Percentiles rank a stretch among this genome's conserved stretches.
Conservation (phyloP, 202 grass and related monocot species). For the Miscanthus sacchariflorus region DNA sequence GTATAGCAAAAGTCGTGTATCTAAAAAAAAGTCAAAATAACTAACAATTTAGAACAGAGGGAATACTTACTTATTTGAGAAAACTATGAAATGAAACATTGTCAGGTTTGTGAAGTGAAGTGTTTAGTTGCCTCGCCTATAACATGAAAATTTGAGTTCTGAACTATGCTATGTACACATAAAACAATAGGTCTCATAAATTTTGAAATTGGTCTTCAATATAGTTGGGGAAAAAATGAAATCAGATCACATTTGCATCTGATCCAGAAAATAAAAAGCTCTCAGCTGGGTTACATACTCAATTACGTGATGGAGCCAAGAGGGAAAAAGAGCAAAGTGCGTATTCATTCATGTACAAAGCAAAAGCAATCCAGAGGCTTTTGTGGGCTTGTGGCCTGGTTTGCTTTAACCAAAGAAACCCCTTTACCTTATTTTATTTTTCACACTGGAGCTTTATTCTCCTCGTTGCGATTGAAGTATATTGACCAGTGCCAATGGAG, state of each 20-base stretch:
- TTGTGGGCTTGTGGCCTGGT: constrained; percentile 39
- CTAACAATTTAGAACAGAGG: too few species aligned
- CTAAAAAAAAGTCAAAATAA: too few species aligned
- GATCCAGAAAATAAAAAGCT: not conserved
- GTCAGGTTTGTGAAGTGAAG: not conserved
- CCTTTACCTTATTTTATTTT: constrained; percentile 35
- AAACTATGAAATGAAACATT: not conserved
- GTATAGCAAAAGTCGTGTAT: too few species aligned
- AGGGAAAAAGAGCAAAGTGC: constrained; percentile 20
- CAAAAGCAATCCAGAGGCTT: constrained; percentile 53
- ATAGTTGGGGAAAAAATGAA: not conserved
- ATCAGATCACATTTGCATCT: not conserved
- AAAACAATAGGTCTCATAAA: not conserved
- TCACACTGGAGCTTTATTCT: constrained; percentile 45
- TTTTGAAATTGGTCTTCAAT: not conserved
- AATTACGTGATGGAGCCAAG: constrained; percentile 26
- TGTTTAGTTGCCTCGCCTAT: not conserved
- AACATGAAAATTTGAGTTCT: not conserved
- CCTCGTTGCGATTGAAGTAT: constrained; percentile 32
- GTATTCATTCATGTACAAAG: constrained; percentile 50
- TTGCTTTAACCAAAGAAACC: constrained; percentile 54
- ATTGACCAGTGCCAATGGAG: constrained; percentile 9
- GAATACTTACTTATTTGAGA: not conserved
- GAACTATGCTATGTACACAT: not conserved
- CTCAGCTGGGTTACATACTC: not conserved